Evolutionary conservation across 257 asterid species (phyloP), one percentile per base, ranked within the genome.

Genomic region (Fraxinus americana): DNA sequence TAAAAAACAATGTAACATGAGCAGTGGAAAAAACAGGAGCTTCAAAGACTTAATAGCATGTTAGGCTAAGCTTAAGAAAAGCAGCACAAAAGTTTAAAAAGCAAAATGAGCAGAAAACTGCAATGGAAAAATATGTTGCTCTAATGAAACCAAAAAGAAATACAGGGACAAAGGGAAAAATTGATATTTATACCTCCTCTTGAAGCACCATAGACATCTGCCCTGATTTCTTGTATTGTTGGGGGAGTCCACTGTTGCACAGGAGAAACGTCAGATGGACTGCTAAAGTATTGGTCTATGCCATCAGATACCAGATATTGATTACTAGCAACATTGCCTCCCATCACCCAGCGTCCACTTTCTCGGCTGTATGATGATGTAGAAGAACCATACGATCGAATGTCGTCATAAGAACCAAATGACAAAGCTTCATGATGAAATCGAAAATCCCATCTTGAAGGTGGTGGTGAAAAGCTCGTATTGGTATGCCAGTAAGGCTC

Each of bases 401-500:
- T 70, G 23, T 93, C 97, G 78, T 96, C 97, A 57, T 90, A 89
- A 61, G 98, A 96, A 71, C 93, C 92, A 82, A 89, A 91, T 25
- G 99, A 92, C 10, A 86, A 70, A 2, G 94, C 87, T 81, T 96
- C 99, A 16, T 96, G 83, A 75, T 91, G 99, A 76, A 90, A 88
- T 27, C 89, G 96, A 45, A 91, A 87, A 81, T 92, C 98, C 93
- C 93, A 91, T 84, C 97, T 91, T 21, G 98, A 83, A 16, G 94
- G 98, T 9, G 96, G 97, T 6, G 99, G 99, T 57, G 99, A 92
- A 88, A 88, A 96, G 86, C 97, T 96, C 1, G 97, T 78, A 83
- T 96, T 96, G 23, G 96, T 93, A 70, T 93, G 89, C 99, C 98
- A 96, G 83, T 96, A 92, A 36, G 98, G 99, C 80, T 95, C 99